These are phyloP conservation scores for Rhizoclosmatium sp. DNA, from an alignment of 192 early-diverging fungal species.

Conservation along the genomic window DNA sequence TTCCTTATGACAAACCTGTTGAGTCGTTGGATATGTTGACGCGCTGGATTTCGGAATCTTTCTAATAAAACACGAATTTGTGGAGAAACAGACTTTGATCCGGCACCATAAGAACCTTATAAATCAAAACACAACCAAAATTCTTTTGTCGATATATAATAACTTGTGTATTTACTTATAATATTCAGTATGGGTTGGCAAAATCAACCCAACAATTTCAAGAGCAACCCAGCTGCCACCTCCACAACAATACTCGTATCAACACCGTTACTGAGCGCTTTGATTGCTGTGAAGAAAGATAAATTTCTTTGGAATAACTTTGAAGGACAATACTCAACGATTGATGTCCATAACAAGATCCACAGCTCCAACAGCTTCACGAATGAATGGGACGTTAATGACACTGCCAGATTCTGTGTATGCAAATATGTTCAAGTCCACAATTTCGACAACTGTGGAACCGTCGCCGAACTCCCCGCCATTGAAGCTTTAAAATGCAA, in stretches of 20 bases:
- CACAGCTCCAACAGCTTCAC: background rate
- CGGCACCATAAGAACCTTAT: too few species aligned
- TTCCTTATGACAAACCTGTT: slow-evolving; percentile 32
- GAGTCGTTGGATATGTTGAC: slow-evolving; percentile 18
- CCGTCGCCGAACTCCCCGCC: slow-evolving; percentile 30
- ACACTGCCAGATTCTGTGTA: background rate
- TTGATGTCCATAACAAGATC: slow-evolving; percentile 18
- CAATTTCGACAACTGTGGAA: slow-evolving; percentile 13
- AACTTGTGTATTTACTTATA: too few species aligned
- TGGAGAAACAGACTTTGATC: too few species aligned
- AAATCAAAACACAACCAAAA: too few species aligned
- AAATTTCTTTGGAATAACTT: background rate
- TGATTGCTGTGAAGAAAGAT: slow-evolving; percentile 2
- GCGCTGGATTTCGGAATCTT: slow-evolving; percentile 18
- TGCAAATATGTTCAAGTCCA: slow-evolving; percentile 19
- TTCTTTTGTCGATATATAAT: too few species aligned
- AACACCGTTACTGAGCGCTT: background rate
- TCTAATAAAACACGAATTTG: background rate
- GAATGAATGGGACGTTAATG: slow-evolving; percentile 5
- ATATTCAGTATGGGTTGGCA: too few species aligned
- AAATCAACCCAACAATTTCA: too few species aligned
- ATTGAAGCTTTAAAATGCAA: slow-evolving; percentile 3
- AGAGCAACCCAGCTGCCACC: background rate
- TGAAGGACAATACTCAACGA: background rate
- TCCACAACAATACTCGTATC: slow-evolving; percentile 23